Evolutionary conservation across 1,284 basidiomycete species (phyloP).

Genomic region (Pseudozyma sp.): DNA sequence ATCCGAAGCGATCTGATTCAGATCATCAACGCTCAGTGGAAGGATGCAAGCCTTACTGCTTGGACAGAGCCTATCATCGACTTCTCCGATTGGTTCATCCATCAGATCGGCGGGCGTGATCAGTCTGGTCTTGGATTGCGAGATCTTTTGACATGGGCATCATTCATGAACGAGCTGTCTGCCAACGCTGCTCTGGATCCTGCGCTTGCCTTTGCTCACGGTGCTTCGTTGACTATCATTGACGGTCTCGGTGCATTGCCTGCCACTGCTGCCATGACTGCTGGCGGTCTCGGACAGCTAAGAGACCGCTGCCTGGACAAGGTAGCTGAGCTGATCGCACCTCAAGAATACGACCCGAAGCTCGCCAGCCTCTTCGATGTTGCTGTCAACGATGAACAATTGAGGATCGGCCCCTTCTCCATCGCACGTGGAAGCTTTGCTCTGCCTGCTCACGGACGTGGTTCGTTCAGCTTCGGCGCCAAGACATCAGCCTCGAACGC

Average conservation of each 20-base stretch:
- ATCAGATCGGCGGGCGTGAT: conserved; percentile 76
- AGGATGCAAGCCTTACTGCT: conserved; percentile 72
- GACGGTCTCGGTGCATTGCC: conserved; percentile 70
- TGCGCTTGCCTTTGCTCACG: conserved; percentile 69
- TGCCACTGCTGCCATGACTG: conserved; percentile 70
- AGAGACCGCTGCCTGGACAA: conserved; percentile 70
- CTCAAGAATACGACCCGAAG: conserved; percentile 35
- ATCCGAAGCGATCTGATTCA: conserved; percentile 80
- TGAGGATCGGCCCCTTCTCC: conserved; percentile 82
- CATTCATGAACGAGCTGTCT: conserved; percentile 81
- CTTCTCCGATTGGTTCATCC: conserved; percentile 84
- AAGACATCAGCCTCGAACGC: conserved; percentile 91
- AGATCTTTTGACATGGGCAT: conserved; percentile 93
- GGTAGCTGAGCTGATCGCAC: conserved; percentile 69
- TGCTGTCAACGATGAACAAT: conserved; percentile 59
- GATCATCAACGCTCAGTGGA: conserved; percentile 84
- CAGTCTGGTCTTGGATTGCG: conserved; percentile 74
- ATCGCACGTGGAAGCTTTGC: conserved; percentile 75
- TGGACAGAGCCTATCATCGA: conserved; percentile 80
- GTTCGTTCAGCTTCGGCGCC: conserved; percentile 82
- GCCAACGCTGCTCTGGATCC: conserved; percentile 43
- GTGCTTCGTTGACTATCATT: conserved; percentile 70
- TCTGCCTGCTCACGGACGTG: conserved; percentile 22
- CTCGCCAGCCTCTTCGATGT: conserved; percentile 71
- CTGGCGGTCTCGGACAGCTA: conserved; percentile 77